Evolutionary conservation across 148 eudicot species (phyloP), one percentile per base, ranked within the genome.

Genomic region (Rheum nobile): DNA sequence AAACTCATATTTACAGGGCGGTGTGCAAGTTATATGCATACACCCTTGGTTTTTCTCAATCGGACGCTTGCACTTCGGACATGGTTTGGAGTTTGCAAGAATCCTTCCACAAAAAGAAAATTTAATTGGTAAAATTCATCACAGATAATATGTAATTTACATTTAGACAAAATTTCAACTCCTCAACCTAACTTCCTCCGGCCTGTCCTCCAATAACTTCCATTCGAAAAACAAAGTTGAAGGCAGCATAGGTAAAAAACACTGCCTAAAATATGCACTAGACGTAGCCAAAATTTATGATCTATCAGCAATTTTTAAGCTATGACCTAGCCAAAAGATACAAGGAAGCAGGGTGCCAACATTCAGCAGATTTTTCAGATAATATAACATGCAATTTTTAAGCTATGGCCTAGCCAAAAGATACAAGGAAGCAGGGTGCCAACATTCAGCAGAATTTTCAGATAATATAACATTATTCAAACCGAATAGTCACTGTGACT

Each of bases 1-100:
- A 84, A 91, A 91, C 78, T 91, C 92, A 77, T 80, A 91, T 88
- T 85, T 91, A 83, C 97, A 91, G 43, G 97, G 97, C 34, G 94
- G 92, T 14, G 92, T 89, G 84, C 97, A 91, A 38, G 97, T 91
- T 34, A 91, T 88, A 81, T 91, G 97, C 97, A 91, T 91, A 82
- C 97, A 91, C 67, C 97, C 97, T 80, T 89, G 97, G 65, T 89
- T 91, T 81, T 91, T 91, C 83, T 91, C 95, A 78, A 91, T 91
- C 47, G 97, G 95, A n/a, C 95, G 89, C 82, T 89, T 91, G 88
- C 97, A 91, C 83, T 89, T 91, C n/a, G 97, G 97, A 80, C 97
- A 91, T 73, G 92, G 92, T 82, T 91, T 91, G 77, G 95, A 89
- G 77, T 91, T 89, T 24, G 97, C 97, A 71, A 91, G 82, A 82